phyloP scores from a whole-genome alignment of 2,329 filamentous ascomycete species.

The Colletotrichum sp. region DNA sequence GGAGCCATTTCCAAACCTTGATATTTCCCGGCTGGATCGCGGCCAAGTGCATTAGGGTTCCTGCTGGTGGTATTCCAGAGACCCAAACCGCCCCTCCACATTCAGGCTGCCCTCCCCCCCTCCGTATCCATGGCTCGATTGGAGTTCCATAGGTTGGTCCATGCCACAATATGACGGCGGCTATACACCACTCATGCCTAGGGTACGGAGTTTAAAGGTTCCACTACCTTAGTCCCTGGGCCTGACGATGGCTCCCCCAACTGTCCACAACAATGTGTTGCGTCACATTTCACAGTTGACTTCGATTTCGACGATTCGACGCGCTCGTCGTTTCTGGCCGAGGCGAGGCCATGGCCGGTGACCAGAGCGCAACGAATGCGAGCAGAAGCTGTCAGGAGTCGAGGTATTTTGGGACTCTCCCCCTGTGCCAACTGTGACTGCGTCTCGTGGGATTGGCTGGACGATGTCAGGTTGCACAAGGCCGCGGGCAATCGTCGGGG shows the following conservation, averaged over 20 bases:
- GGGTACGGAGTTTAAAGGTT: neutral
- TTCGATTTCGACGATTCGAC: neutral
- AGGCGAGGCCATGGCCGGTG: neutral
- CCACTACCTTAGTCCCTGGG: conserved; percentile 1
- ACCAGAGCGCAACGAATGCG: neutral
- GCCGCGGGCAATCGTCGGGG: neutral
- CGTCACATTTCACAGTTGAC: conserved; percentile 3
- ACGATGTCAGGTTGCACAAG: neutral
- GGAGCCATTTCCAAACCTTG: neutral
- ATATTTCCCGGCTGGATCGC: neutral
- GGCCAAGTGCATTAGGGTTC: conserved; percentile 9
- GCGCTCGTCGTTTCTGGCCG: neutral
- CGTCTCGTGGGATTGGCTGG: neutral
- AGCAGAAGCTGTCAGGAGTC: neutral
- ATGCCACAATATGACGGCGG: conserved; percentile 11
- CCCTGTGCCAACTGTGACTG: neutral
- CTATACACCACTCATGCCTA: neutral
- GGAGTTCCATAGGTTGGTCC: neutral
- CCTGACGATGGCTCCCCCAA: neutral
- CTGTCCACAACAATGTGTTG: neutral
- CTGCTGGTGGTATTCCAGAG: conserved; percentile 6
- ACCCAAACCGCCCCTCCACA: neutral
- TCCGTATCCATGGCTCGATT: neutral
- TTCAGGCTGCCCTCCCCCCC: neutral
- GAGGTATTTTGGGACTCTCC: neutral